Percentiles rank a stretch among this genome's conserved stretches.
phyloP scores from a whole-genome alignment of 257 asterid species.

The Plantago major region DNA sequence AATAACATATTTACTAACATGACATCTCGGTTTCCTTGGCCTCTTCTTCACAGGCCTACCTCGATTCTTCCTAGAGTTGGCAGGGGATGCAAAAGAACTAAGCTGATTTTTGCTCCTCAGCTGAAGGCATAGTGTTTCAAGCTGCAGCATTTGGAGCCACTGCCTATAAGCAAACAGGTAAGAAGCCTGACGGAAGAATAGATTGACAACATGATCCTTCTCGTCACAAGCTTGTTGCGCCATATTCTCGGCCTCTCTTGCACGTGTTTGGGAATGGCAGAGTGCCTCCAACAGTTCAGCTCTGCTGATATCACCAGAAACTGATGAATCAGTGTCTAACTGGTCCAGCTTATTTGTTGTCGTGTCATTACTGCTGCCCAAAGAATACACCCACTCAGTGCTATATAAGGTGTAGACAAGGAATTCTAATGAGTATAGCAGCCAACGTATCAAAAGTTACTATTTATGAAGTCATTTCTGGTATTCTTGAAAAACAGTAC shows the following conservation, averaged over 20 bases:
- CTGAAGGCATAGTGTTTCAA: slow-evolving; percentile 51
- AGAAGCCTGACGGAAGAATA: slow-evolving; percentile 59
- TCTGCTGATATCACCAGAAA: slow-evolving; percentile 35
- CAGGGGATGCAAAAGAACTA: slow-evolving; percentile 14
- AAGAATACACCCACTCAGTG: slow-evolving; percentile 5
- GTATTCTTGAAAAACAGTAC: too few species aligned
- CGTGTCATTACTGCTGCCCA: slow-evolving; percentile 22
- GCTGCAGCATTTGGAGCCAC: slow-evolving; percentile 59
- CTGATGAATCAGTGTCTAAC: slow-evolving; percentile 20
- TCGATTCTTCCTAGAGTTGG: slow-evolving; percentile 26
- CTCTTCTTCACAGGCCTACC: slow-evolving; percentile 26
- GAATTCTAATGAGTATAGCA: too few species aligned
- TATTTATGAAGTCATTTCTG: too few species aligned
- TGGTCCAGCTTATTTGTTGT: slow-evolving; percentile 24
- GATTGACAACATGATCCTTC: slow-evolving; percentile 45
- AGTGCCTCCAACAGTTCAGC: slow-evolving; percentile 53
- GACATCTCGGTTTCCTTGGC: slow-evolving; percentile 15
- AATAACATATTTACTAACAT: slow-evolving; percentile 28
- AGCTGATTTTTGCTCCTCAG: slow-evolving; percentile 32
- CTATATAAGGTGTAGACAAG: background rate
- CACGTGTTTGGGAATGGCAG: slow-evolving; percentile 73
- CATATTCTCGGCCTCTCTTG: slow-evolving; percentile 62
- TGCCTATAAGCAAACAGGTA: slow-evolving; percentile 61
- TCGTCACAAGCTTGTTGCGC: slow-evolving; percentile 61
- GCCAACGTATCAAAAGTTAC: too few species aligned